phyloP scores from a whole-genome alignment of 202 grass and related monocot species.

The Carex arenaria region DNA sequence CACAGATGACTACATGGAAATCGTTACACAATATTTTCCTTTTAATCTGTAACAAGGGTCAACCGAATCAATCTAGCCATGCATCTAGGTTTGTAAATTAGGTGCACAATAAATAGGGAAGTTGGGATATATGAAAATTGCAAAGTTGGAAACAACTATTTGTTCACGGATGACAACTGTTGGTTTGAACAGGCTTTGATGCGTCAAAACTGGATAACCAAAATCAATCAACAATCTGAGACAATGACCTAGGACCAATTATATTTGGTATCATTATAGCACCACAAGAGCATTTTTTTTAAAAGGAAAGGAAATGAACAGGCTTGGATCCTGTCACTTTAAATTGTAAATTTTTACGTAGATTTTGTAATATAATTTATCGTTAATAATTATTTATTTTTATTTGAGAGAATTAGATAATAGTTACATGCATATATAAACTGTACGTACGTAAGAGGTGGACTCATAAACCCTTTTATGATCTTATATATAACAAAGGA shows the following conservation, averaged over 20 bases:
- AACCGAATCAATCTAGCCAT: too few relatives aligned
- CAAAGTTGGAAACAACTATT: background rate
- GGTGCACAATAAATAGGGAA: background rate
- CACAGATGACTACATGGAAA: too few relatives aligned
- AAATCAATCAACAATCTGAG: background rate
- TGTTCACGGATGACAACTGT: slow-evolving; percentile 3
- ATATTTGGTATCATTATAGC: background rate
- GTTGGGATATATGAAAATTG: slow-evolving; percentile 1
- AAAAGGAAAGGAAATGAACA: background rate
- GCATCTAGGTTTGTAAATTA: background rate
- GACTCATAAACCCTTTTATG: too few relatives aligned
- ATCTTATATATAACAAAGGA: background rate
- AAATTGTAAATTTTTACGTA: background rate
- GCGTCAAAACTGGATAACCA: background rate
- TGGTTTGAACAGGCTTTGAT: background rate
- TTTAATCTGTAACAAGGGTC: too few relatives aligned
- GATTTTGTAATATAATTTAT: background rate
- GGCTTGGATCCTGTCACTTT: too few relatives aligned
- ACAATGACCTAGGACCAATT: background rate
- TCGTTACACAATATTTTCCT: too few relatives aligned
- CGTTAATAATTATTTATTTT: background rate
- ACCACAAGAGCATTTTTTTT: background rate
- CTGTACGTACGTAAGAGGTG: too few relatives aligned
- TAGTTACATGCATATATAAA: too few relatives aligned
- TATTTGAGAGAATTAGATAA: background rate